Base-by-base conservation (phyloP, 169 alveolate genomes). In the Plasmodium adleri region DNA sequence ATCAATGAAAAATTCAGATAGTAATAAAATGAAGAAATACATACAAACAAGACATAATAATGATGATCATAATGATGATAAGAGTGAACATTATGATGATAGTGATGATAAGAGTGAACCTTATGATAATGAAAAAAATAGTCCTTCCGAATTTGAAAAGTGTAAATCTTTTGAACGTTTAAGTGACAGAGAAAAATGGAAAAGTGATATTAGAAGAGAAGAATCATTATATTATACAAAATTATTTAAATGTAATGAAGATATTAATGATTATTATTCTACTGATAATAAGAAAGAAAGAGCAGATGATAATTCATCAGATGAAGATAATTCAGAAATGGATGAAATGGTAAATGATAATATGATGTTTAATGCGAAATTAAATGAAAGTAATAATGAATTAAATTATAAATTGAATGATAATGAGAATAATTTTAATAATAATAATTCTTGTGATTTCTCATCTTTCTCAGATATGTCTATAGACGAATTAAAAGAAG, bases 201-300 rank as follows among this genome's bases (percentile, higher is more conserved):
- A 7, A 12, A 86, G 28, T 73, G 92, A 86, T 62, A 72, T 86
- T 20, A 60, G 92, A 15, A 86, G 62, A 62, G 92, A 86, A 50
- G 92, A 86, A 52, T 70, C 92, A 13, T 17, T 71, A 60, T 72
- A 12, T 60, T 86, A 72, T 72, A 60, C 86, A 5, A 86, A 71
- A 71, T 10, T 86, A 12, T 86, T 86, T 54, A 75, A 87, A 47
- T 20, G 43, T 47, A 86, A 86, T 5, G 17, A 70, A 17, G 92
- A 72, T 50, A 43, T 86, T 20, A 86, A 86, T 63, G 92, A 72
- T 64, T 86, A 71, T 22, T 72, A 49, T 22, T 52, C 88, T 13
- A 56, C 12, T 28, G 70, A n/a, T 43, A 39, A 24, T 64, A 39
- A 52, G 20, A 5, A 17, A 22, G 64, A 70, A 13, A 56, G 15